phyloP scores from a whole-genome alignment of 768 basidiomycete genomes.

The Podaxis sp. region DNA sequence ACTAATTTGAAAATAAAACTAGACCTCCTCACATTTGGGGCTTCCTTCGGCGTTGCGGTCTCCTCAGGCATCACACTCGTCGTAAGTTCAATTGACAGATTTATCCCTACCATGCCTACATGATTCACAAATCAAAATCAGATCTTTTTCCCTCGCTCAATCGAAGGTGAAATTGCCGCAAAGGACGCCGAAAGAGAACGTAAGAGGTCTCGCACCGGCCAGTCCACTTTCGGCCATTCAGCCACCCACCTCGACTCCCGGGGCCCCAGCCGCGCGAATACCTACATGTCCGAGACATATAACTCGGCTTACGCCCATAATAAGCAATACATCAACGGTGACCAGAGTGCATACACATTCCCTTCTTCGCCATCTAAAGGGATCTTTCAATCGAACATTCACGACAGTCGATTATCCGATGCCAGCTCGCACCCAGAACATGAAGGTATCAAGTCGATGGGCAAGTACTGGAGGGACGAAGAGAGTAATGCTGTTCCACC shows the following conservation, averaged over 20 bases:
- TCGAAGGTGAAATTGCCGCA: constrained; percentile 57
- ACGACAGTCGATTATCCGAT: constrained; percentile 17
- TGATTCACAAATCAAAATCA: constrained; percentile 20
- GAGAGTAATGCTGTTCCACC: constrained; percentile 21
- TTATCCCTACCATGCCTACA: not conserved
- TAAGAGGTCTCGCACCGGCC: constrained; percentile 30
- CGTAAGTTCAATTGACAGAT: constrained; percentile 32
- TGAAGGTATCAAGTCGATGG: not conserved
- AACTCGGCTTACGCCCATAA: not conserved
- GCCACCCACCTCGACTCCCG: constrained; percentile 15
- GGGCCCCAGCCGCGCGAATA: constrained; percentile 15
- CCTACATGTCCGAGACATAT: not conserved
- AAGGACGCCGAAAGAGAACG: constrained; percentile 42
- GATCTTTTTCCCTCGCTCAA: constrained; percentile 84
- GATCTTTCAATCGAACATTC: constrained; percentile 17
- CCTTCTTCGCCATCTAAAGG: constrained; percentile 31
- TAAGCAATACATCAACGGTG: constrained; percentile 12
- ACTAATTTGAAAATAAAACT: constrained; percentile 8
- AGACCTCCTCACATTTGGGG: constrained; percentile 59
- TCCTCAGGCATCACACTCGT: constrained; percentile 75
- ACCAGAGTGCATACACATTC: constrained; percentile 24
- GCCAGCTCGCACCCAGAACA: not conserved
- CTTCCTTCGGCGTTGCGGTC: constrained; percentile 55
- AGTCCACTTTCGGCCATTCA: constrained; percentile 19
- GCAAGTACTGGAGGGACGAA: constrained; percentile 24